These are phyloP conservation scores for Lachnellula hyalina DNA, from an alignment of 2,329 filamentous ascomycete genomes.

Conservation along the genomic window DNA sequence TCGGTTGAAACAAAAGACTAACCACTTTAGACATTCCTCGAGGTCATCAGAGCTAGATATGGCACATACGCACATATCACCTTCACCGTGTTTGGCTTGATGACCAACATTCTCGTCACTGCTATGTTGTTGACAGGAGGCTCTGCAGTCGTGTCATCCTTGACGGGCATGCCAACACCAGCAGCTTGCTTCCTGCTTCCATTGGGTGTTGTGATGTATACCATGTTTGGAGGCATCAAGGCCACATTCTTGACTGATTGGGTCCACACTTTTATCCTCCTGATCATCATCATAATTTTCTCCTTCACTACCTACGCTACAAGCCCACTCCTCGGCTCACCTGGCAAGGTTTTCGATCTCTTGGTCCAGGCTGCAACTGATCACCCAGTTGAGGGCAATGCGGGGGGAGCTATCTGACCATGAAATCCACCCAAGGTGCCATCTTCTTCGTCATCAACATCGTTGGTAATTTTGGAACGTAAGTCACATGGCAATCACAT, in stretches of 20 bases:
- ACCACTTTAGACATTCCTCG: slow-evolving; percentile 57
- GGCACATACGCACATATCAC: slow-evolving; percentile 67
- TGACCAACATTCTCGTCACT: slow-evolving; percentile 83
- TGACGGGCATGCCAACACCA: slow-evolving; percentile 70
- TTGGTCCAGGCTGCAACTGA: slow-evolving; percentile 60
- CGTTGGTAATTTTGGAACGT: slow-evolving; percentile 68
- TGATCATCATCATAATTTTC: slow-evolving; percentile 83
- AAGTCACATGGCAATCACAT: slow-evolving; percentile 3
- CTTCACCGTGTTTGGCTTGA: slow-evolving; percentile 75
- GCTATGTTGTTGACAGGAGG: slow-evolving; percentile 86
- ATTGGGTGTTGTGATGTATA: slow-evolving; percentile 76
- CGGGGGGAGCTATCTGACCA: slow-evolving; percentile 81
- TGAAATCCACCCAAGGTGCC: slow-evolving; percentile 73
- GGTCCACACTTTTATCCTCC: slow-evolving; percentile 76
- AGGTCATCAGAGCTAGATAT: slow-evolving; percentile 78
- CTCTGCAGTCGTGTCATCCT: slow-evolving; percentile 63
- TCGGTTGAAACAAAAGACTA: background rate
- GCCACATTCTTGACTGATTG: slow-evolving; percentile 69
- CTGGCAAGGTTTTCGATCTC: slow-evolving; percentile 71
- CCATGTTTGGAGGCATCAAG: slow-evolving; percentile 73
- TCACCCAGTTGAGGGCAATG: slow-evolving; percentile 77
- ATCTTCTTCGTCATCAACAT: slow-evolving; percentile 92
- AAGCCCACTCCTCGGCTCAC: slow-evolving; percentile 66
- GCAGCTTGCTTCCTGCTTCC: slow-evolving; percentile 83
- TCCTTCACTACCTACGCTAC: slow-evolving; percentile 77